Evolutionary conservation across 2,329 filamentous ascomycete genomes (phyloP).

Genomic region (Hymenotorrendiella dingleyae): DNA sequence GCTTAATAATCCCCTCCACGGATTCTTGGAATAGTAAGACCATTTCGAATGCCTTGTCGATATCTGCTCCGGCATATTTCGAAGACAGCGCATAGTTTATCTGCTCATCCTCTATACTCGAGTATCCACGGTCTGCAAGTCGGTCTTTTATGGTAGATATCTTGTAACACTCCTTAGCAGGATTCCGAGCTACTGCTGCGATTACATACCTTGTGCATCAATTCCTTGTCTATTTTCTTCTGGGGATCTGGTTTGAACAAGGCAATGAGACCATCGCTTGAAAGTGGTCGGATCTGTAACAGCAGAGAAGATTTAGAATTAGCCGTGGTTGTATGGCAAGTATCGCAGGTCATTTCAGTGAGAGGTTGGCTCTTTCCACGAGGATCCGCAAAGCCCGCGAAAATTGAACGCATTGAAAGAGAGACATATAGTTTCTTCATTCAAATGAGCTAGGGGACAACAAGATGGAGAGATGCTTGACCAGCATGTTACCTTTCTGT

Average conservation of each 20-base stretch:
- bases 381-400: constrained; percentile 18
- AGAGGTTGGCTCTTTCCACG: constrained; percentile 17
- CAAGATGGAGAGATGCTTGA: constrained; percentile 6
- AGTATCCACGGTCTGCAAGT: constrained; percentile 47
- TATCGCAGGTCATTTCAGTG: constrained; percentile 13
- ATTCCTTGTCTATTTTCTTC: constrained; percentile 50
- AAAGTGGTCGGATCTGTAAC: constrained; percentile 44
- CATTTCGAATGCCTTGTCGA: constrained; percentile 69
- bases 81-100: constrained; percentile 55
- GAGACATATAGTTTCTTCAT: constrained; percentile 13
- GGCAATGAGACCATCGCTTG: constrained; percentile 52
- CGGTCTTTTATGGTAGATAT: constrained; percentile 47
- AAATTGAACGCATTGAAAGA: constrained; percentile 15
- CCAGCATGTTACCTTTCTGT: constrained; percentile 41
- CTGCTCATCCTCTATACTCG: constrained; percentile 54
- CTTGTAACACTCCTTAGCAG: constrained; percentile 29
- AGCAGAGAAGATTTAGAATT: constrained; percentile 17
- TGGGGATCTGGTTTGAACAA: constrained; percentile 58
- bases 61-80: constrained; percentile 61
- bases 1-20: constrained; percentile 69
- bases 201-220: constrained; percentile 36
- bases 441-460: constrained; percentile 13
- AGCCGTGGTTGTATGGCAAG: constrained; percentile 21
- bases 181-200: neutral
- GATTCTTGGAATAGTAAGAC: constrained; percentile 75